Evolutionary conservation across 192 early-diverging fungal species (phyloP), one percentile per base, ranked within the genome.

Genomic region (Linnemannia schmuckeri): DNA sequence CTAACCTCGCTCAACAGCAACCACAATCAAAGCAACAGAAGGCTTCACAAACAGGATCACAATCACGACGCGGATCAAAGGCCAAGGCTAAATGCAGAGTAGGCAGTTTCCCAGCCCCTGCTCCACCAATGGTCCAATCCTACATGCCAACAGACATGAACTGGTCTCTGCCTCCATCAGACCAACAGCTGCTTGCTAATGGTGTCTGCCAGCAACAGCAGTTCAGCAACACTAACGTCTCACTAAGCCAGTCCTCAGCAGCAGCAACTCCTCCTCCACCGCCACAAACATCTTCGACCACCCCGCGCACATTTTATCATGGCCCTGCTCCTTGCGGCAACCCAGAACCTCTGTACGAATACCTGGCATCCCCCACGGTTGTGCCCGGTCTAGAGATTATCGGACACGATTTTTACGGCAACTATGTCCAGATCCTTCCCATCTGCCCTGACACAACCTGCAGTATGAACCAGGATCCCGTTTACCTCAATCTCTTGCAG

Each of bases 391-490:
- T 87, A 30, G 84, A 87, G 63, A 87, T 87, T 41, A 87, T 87
- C 61, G 84, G 84, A 4, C 79, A 81, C 18, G 84, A 87, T 30
- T 87, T 73, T 40, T 87, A 87, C 35, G 79, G 84, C 9, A 87
- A 87, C 40, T 87, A 81, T 72, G 84, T 87, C 33, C 84, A 87
- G 24, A 87, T 87, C 41, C 79, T 87, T 49, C 84, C 84, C 9
- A 87, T 87, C 46, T 87, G 84, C 33, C 84, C 84, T 35, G 84
- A 87, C 22, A 87, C 84, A 9, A 81, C 84, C 44, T 87, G 84
- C 44, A 77, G 75, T 33, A 87, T 87, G 84, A 87, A 87, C 74
- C 84, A 87, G 40, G 84, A 87, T 70, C 84, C 84, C 35, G 49
- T 81, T 7, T 87, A 87, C 57, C 71, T 87, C 20, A 87, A 87